Evolutionary conservation across 345 rosid species (phyloP), one percentile per base, ranked within the genome.

Genomic region (Citrus maxima): DNA sequence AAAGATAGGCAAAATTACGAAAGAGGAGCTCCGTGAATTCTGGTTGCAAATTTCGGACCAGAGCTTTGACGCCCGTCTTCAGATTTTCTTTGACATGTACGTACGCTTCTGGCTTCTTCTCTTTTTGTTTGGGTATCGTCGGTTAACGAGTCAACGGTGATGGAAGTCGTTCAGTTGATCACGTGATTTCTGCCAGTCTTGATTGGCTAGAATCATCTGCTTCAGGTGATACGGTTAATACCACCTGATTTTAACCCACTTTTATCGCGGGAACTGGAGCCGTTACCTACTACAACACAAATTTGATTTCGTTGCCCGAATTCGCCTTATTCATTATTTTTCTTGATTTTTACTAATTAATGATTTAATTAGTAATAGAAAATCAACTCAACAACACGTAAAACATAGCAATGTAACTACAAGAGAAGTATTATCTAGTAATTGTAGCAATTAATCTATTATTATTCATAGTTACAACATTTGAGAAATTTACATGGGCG

Each of bases 41-140:
- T 96, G 98, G 98, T 83, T 87, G 78, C 97, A 91, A 80, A 91
- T 96, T 72, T 87, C 97, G 9, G 95, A 96, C 73, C 93, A 94
- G 71, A 93, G 98, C 82, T 96, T 96, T 76, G 99, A 94, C 84
- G 98, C 97, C 7, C 97, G 95, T 70, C 97, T 94, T 75, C 98
- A 96, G 75, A 94, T 96, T 79, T 94, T 96, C 91, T 96, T 94
- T 63, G 99, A 96, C 75, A 93, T 96, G 97, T 93, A 67, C 13
- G 90, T 84, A 21, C 54, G 51, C 61, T 59, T 18, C 16, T 24
- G 32, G 35, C 28, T 22, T 16, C 24, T 35, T 27, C 27, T 5
- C 54, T 5, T 64, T 5, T 42, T 18, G 54, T 7, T 8, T 61
- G 51, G 51, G 51, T 46, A 46, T 25, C 63, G 61, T 49, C n/a